A percentile compares a stretch with the other conserved stretches of the same genome.
Conservation (phyloP, 306 rosid species). For the Pterocarpus macrocarpus region DNA sequence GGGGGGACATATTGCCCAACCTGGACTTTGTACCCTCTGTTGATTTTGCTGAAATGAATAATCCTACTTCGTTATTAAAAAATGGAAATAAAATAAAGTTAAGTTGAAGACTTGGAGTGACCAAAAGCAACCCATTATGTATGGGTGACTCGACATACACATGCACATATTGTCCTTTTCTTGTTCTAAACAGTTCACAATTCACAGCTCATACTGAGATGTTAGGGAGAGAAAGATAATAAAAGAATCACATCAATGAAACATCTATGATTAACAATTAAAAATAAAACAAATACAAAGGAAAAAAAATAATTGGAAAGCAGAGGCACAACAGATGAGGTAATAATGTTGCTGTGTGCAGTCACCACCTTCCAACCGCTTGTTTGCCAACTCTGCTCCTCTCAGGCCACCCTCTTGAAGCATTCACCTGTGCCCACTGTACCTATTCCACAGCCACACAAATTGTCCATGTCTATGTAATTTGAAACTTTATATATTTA, state of each 20-base stretch:
- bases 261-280: constrained; percentile 40
- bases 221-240: constrained; percentile 46
- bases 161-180: constrained; percentile 29
- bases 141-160: constrained; percentile 39
- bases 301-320: background rate
- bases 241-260: constrained; percentile 38
- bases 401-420: background rate
- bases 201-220: constrained; percentile 63
- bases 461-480: too few species aligned
- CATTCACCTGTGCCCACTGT: background rate
- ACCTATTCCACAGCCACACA: background rate
- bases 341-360: background rate
- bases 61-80: too few species aligned
- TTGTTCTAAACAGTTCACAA: background rate
- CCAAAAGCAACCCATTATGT: constrained; percentile 35
- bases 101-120: background rate
- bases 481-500: background rate
- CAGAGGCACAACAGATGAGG: background rate
- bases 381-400: background rate
- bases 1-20: background rate
- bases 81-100: background rate
- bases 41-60: too few species aligned
- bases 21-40: constrained; percentile 11
- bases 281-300: constrained; percentile 19
- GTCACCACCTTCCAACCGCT: background rate